Percentiles rank a stretch among this genome's conserved stretches.
Evolutionary conservation across 1,139 yeast genomes (phyloP).

Genomic region (Trichomonascaceae sp.): DNA sequence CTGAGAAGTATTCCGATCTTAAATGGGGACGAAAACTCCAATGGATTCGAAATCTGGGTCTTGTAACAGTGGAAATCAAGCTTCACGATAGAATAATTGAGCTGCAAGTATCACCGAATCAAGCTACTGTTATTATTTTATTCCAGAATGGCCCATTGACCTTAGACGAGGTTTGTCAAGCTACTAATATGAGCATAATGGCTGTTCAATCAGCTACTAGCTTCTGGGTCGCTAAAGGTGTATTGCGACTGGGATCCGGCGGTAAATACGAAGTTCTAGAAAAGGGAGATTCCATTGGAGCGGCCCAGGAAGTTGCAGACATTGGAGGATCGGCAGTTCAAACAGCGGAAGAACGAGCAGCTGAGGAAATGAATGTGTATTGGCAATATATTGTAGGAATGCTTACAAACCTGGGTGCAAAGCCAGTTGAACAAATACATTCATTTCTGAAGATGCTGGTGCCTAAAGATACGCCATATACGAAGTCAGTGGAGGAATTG

Average conservation of each 20-base stretch:
- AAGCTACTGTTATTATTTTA: constrained; percentile 56
- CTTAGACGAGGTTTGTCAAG: constrained; percentile 16
- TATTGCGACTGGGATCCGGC: constrained; percentile 35
- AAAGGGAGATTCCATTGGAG: constrained; percentile 15
- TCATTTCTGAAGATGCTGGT: constrained; percentile 48
- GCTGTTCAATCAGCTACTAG: constrained; percentile 20
- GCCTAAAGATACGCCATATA: constrained; percentile 46
- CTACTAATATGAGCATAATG: constrained; percentile 25
- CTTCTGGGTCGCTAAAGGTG: constrained; percentile 53
- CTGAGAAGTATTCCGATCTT: constrained; percentile 36
- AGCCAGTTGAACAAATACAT: constrained; percentile 46
- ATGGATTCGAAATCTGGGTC: constrained; percentile 56
- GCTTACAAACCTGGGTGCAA: constrained; percentile 48
- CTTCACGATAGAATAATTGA: constrained; percentile 39
- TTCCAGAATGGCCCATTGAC: constrained; percentile 40
- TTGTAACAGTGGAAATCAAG: constrained; percentile 53
- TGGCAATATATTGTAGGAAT: constrained; percentile 51
- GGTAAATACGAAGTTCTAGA: constrained; percentile 23
- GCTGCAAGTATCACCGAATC: constrained; percentile 58
- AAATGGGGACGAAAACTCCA: constrained; percentile 57
- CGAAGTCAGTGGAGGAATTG: constrained; percentile 38
- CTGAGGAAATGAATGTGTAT: constrained; percentile 36
- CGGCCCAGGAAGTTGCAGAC: constrained; percentile 13
- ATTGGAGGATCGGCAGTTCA: constrained; percentile 22
- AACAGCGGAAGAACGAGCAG: constrained; percentile 27